Conservation (phyloP, 345 rosid species). For the Balakata baccata region DNA sequence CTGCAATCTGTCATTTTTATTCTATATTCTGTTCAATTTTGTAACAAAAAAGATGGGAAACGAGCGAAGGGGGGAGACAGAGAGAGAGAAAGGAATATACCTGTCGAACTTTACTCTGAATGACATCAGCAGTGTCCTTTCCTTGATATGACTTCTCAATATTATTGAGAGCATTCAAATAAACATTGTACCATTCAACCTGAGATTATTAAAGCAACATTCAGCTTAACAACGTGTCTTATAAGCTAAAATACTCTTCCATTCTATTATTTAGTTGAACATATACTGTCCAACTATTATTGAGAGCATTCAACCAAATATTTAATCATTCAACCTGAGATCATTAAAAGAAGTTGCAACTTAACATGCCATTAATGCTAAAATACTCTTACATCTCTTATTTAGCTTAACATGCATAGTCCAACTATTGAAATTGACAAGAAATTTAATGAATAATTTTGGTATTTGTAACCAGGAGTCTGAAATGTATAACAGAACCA, state of each 20-base stretch:
- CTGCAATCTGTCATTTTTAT: background rate
- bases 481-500: background rate
- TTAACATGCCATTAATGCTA: no score
- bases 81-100: conserved; percentile 35
- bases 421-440: background rate
- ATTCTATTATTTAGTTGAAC: background rate
- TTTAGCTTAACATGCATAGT: background rate
- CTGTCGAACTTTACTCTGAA: conserved; percentile 73
- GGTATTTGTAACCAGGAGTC: background rate
- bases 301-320: no score
- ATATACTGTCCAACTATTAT: background rate
- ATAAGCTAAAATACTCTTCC: background rate
- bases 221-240: background rate
- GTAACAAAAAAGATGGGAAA: no score
- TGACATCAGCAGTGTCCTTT: conserved; percentile 61
- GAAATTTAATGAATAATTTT: background rate
- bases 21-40: background rate
- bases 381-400: no score
- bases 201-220: conserved; percentile 22
- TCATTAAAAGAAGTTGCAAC: no score
- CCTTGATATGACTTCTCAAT: conserved; percentile 65
- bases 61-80: background rate
- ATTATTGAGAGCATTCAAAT: conserved; percentile 63
- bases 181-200: conserved; percentile 86
- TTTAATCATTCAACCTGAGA: no score